Evolutionary conservation across 257 asterid genomes (phyloP).

Genomic region (Scutellaria minor): DNA sequence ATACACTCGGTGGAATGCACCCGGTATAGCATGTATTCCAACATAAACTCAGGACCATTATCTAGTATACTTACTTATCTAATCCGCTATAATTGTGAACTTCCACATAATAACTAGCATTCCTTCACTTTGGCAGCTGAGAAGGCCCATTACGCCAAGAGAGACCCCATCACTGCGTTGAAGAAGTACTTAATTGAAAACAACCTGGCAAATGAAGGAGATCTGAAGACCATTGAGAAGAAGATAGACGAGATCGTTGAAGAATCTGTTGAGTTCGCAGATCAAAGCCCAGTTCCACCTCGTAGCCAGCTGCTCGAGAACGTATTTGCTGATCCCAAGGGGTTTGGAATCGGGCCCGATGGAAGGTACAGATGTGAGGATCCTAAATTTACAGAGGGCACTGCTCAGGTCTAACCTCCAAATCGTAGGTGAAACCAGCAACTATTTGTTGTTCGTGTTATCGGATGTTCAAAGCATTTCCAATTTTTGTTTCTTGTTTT

Average conservation of each 20-base stretch:
- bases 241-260: slow-evolving; percentile 85
- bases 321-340: slow-evolving; percentile 93
- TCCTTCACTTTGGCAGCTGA: slow-evolving; percentile 67
- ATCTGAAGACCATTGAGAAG: slow-evolving; percentile 79
- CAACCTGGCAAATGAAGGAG: slow-evolving; percentile 76
- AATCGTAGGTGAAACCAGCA: slow-evolving; percentile 27
- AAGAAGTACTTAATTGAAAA: slow-evolving; percentile 77
- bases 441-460: background rate
- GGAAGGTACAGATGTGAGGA: slow-evolving; percentile 98
- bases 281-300: slow-evolving; percentile 77
- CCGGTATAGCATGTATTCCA: too few relatives aligned
- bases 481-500: slow-evolving; percentile 29
- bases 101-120: slow-evolving; percentile 23
- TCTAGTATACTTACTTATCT: background rate
- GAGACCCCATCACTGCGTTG: slow-evolving; percentile 81
- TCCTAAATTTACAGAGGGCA: slow-evolving; percentile 95
- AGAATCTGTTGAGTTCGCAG: slow-evolving; percentile 93
- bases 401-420: slow-evolving; percentile 76
- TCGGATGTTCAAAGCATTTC: slow-evolving; percentile 3
- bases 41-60: background rate
- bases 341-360: slow-evolving; percentile 93
- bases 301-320: slow-evolving; percentile 93
- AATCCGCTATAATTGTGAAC: background rate
- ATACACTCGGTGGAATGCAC: too few relatives aligned
- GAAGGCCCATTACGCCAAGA: slow-evolving; percentile 86